These are phyloP conservation scores for Chamaecyparis obtusa DNA, from an alignment of 75 land plant species.

Conservation along the genomic window DNA sequence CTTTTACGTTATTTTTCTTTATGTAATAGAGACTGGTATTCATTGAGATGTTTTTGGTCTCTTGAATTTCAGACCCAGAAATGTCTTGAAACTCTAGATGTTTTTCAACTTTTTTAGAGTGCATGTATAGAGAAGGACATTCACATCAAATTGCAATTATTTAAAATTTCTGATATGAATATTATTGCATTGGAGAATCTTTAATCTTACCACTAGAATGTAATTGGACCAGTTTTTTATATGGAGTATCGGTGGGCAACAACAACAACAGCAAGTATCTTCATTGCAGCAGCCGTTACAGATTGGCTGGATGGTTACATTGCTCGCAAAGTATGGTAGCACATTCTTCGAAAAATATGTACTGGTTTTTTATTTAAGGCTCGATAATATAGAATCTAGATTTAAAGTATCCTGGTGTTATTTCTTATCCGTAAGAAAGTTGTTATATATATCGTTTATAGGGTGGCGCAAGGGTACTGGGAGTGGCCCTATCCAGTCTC, in stretches of 20 bases:
- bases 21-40: neutral
- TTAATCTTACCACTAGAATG: constrained; percentile 1
- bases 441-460: constrained; percentile 1
- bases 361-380: neutral
- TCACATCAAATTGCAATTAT: neutral
- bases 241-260: constrained; percentile 75
- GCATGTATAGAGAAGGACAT: neutral
- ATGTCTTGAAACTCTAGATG: neutral
- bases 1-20: neutral
- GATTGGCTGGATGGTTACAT: constrained; percentile 99
- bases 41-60: neutral
- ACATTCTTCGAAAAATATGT: neutral
- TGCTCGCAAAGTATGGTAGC: constrained; percentile 70
- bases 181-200: neutral
- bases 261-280: constrained; percentile 71
- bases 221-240: constrained; percentile 52
- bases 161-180: neutral
- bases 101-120: neutral
- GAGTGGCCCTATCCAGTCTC: constrained; percentile 12
- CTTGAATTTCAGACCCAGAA: neutral
- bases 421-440: constrained; percentile 8
- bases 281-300: constrained; percentile 79
- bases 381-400: neutral
- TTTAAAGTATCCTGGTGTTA: neutral
- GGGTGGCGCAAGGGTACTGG: constrained; percentile 13